Conservation (phyloP, 2,329 filamentous ascomycete genomes). For the Grosmannia clavigera region DNA sequence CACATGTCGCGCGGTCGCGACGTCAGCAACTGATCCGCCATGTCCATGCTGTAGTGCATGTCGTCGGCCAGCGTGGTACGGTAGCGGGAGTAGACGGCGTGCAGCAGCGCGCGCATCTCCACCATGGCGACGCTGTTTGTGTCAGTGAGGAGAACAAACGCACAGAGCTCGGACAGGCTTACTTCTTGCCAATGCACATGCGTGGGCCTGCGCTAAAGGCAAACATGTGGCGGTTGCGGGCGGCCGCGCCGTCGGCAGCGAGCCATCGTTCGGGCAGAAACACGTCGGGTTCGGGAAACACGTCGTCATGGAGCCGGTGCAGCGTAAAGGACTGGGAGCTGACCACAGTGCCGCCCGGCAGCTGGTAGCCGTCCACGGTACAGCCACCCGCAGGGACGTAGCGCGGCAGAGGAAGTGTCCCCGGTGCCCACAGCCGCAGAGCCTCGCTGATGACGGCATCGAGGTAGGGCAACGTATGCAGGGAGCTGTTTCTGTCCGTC, state of each 20-base stretch:
- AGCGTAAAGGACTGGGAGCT: constrained; percentile 19
- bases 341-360: constrained; percentile 19
- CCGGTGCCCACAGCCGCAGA: constrained; percentile 17
- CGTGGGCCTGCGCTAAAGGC: constrained; percentile 2
- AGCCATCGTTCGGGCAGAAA: constrained; percentile 27
- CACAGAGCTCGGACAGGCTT: neutral
- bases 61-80: neutral
- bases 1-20: constrained; percentile 4
- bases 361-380: constrained; percentile 14
- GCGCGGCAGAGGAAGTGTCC: constrained; percentile 12
- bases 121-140: constrained; percentile 2
- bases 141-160: neutral
- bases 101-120: constrained; percentile 2
- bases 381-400: constrained; percentile 8
- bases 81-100: neutral
- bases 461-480: constrained; percentile 16
- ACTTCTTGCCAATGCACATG: constrained; percentile 6
- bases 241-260: neutral
- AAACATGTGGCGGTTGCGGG: constrained; percentile 1
- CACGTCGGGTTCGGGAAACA: constrained; percentile 19
- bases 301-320: constrained; percentile 18
- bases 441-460: constrained; percentile 20
- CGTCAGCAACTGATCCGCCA: constrained; percentile 4
- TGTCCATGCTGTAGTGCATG: constrained; percentile 2
- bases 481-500: neutral